Conservation (phyloP, 805 yeast genomes). For the Metschnikowia gelsemii region DNA sequence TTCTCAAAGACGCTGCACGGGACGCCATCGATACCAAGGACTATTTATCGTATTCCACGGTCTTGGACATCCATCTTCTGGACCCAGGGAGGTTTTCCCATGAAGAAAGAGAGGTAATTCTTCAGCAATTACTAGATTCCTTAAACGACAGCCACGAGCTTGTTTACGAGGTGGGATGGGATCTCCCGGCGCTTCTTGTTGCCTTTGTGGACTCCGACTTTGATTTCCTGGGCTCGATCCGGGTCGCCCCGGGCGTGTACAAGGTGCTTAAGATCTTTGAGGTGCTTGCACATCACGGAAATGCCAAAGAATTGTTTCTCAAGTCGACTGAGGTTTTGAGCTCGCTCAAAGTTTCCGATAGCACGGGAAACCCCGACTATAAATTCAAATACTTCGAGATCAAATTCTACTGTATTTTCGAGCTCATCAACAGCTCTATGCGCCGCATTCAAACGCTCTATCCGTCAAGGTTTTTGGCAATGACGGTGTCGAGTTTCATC, state of each 20-base stretch:
- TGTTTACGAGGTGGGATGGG: constrained; percentile 82
- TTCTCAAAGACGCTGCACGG: constrained; percentile 30
- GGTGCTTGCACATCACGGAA: constrained; percentile 64
- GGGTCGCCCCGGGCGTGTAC: constrained; percentile 41
- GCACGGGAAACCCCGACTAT: constrained; percentile 10
- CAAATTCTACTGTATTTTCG: constrained; percentile 64
- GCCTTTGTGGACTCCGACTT: constrained; percentile 47
- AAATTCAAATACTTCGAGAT: constrained; percentile 45
- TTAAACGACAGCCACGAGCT: constrained; percentile 48
- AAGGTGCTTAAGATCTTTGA: constrained; percentile 53
- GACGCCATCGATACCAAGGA: constrained; percentile 52
- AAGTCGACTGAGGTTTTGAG: constrained; percentile 65
- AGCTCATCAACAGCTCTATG: constrained; percentile 58
- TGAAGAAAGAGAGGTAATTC: constrained; percentile 51
- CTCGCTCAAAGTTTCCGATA: constrained; percentile 29
- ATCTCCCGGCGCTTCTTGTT: constrained; percentile 69
- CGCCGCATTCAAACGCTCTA: constrained; percentile 63
- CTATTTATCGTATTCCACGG: constrained; percentile 68
- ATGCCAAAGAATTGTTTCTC: constrained; percentile 76
- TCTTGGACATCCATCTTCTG: constrained; percentile 58
- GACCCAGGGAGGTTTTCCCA: constrained; percentile 47
- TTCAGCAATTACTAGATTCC: constrained; percentile 45
- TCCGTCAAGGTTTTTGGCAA: constrained; percentile 77
- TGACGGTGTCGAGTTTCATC: constrained; percentile 60
- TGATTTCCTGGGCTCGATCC: constrained; percentile 27